Evolutionary conservation across 257 asterid species (phyloP).

Genomic region (Penstemon davidsonii): DNA sequence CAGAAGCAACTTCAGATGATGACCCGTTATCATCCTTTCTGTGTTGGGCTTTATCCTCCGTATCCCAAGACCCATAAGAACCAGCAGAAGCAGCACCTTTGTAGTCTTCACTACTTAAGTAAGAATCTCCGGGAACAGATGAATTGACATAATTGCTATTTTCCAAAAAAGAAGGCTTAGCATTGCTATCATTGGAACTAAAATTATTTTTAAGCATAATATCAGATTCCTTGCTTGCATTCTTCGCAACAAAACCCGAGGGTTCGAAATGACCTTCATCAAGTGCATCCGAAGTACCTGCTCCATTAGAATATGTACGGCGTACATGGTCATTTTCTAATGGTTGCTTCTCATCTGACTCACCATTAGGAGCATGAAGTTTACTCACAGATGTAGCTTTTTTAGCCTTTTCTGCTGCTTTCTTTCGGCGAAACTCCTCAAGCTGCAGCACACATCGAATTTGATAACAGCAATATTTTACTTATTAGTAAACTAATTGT

Average conservation of each 20-base stretch:
- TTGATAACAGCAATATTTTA: conserved; percentile 14
- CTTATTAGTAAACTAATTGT: conserved; percentile 9
- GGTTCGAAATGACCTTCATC: conserved; percentile 37
- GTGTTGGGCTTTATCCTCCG: conserved; percentile 32
- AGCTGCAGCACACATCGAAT: conserved; percentile 45
- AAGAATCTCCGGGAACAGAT: conserved; percentile 29
- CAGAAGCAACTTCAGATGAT: conserved; percentile 39
- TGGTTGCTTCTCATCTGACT: conserved; percentile 41
- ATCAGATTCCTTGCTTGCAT: conserved; percentile 42
- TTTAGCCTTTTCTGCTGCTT: conserved; percentile 76
- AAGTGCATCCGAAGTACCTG: conserved; percentile 55
- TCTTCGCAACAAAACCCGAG: conserved; percentile 33
- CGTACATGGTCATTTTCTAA: conserved; percentile 45
- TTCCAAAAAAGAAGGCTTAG: conserved; percentile 32
- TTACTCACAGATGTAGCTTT: conserved; percentile 46
- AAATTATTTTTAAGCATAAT: conserved; percentile 34
- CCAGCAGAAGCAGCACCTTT: conserved; percentile 37
- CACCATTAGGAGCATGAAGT: conserved; percentile 43
- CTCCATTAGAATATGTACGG: conserved; percentile 47
- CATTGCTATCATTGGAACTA: conserved; percentile 30
- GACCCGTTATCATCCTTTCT: conserved; percentile 45
- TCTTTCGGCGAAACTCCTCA: conserved; percentile 90
- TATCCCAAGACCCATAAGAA: conserved; percentile 35
- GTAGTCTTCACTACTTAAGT: conserved; percentile 39
- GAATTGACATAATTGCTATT: conserved; percentile 28